These are phyloP conservation scores for Dictyostelium capitatum DNA, from an alignment of 78 protist species.

Conservation along the genomic window DNA sequence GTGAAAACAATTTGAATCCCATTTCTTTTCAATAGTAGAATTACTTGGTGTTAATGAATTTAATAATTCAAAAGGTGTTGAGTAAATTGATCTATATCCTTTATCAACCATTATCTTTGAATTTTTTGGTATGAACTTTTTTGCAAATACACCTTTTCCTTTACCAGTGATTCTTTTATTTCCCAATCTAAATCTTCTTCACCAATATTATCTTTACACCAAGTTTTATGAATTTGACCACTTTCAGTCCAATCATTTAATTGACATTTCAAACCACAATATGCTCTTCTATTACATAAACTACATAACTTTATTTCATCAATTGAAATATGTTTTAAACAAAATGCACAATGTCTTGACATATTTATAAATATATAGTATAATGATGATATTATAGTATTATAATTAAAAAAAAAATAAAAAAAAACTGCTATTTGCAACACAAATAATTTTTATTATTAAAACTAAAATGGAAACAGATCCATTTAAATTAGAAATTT, in stretches of 20 bases:
- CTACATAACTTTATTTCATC: slow-evolving; percentile 30
- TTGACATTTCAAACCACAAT: slow-evolving; percentile 32
- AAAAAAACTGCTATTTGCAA: no score
- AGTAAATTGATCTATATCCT: slow-evolving; percentile 30
- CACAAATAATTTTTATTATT: no score
- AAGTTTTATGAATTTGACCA: slow-evolving; percentile 19
- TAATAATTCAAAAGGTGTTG: slow-evolving; percentile 4
- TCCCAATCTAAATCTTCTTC: slow-evolving; percentile 60
- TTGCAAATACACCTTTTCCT: slow-evolving; percentile 39
- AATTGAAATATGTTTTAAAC: background rate
- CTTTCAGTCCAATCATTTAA: slow-evolving; percentile 18
- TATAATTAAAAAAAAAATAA: no score
- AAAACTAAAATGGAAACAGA: no score
- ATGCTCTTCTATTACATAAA: slow-evolving; percentile 8
- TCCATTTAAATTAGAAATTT: no score
- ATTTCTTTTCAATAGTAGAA: no score
- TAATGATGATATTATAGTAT: background rate
- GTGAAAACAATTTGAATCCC: no score
- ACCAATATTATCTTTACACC: slow-evolving; percentile 47
- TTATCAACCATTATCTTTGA: slow-evolving; percentile 42
- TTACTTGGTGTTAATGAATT: no score
- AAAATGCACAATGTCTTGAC: slow-evolving; percentile 48
- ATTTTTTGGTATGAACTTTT: slow-evolving; percentile 17
- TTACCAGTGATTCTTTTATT: slow-evolving; percentile 11
- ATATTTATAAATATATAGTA: no score